These are phyloP conservation scores for Capillidium heterosporum DNA, from an alignment of 371 early-diverging fungal genomes.

Conservation along the genomic window DNA sequence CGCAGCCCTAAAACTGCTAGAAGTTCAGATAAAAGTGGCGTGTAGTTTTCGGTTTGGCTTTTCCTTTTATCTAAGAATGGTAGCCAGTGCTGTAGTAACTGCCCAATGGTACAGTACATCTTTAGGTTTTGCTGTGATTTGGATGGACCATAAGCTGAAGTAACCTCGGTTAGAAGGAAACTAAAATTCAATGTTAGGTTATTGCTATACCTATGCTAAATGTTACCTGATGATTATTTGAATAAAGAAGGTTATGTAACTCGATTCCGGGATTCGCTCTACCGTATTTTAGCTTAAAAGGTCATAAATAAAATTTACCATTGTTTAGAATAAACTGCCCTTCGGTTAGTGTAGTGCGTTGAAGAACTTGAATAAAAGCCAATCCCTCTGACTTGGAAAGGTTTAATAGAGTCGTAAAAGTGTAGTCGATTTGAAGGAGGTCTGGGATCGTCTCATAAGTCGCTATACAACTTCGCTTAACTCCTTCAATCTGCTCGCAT, in stretches of 20 bases:
- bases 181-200: neutral
- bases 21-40: neutral
- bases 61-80: neutral
- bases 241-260: constrained; percentile 1
- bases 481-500: neutral
- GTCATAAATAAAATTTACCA: neutral
- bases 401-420: neutral
- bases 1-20: neutral
- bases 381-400: constrained; percentile 1
- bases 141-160: neutral
- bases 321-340: neutral
- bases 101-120: constrained; percentile 1
- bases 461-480: neutral
- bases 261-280: neutral
- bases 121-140: neutral
- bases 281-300: too few species aligned
- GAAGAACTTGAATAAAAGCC: constrained; percentile 1
- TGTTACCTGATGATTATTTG: neutral
- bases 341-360: neutral
- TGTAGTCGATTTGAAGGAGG: constrained; percentile 2
- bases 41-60: neutral
- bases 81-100: neutral
- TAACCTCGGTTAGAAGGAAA: neutral
- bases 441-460: constrained; percentile 3
- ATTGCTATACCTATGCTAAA: neutral